A percentile compares a stretch with the other conserved stretches of the same genome.
These are phyloP conservation scores for Calonectria pteridis DNA, from an alignment of 2,329 filamentous ascomycete genomes.

Conservation along the genomic window DNA sequence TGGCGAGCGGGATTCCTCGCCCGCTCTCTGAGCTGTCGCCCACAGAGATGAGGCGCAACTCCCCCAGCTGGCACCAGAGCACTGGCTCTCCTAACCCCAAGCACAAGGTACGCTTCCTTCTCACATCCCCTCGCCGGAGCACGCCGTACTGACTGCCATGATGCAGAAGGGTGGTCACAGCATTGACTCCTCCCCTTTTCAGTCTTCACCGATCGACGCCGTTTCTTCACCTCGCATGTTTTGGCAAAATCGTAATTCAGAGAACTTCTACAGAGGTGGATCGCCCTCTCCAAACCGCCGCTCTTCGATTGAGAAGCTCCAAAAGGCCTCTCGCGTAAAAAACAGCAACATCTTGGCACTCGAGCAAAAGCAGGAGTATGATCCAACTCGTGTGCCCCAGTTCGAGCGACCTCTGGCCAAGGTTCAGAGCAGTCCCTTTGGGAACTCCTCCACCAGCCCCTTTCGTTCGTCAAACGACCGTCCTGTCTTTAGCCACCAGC, in stretches of 20 bases:
- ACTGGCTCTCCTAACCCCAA: conserved; percentile 51
- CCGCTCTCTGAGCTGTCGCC: conserved; percentile 92
- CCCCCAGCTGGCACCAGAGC: conserved; percentile 90
- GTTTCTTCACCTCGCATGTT: conserved; percentile 85
- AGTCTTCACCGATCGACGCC: conserved; percentile 80
- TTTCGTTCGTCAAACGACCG: conserved; percentile 63
- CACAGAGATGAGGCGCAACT: conserved; percentile 89
- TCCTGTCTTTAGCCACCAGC: conserved; percentile 59
- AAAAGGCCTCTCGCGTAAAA: conserved; percentile 94
- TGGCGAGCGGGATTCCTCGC: conserved; percentile 71
- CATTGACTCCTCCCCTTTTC: conserved; percentile 85
- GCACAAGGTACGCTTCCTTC: conserved; percentile 49
- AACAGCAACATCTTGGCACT: conserved; percentile 98
- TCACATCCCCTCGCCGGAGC: conserved; percentile 16
- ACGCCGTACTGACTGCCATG: conserved; percentile 47
- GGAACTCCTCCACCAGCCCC: conserved; percentile 67
- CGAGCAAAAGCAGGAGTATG: conserved; percentile 93
- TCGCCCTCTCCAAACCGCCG: conserved; percentile 82
- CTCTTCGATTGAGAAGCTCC: conserved; percentile 94
- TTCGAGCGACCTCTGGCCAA: conserved; percentile 87
- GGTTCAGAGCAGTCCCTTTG: conserved; percentile 79
- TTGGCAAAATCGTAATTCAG: conserved; percentile 86
- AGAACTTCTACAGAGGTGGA: conserved; percentile 75
- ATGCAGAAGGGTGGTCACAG: conserved; percentile 75
- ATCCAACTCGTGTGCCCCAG: conserved; percentile 80